Base-by-base conservation (phyloP, 1,284 basidiomycete genomes). In the Cutaneotrichosporon mucoides region DNA sequence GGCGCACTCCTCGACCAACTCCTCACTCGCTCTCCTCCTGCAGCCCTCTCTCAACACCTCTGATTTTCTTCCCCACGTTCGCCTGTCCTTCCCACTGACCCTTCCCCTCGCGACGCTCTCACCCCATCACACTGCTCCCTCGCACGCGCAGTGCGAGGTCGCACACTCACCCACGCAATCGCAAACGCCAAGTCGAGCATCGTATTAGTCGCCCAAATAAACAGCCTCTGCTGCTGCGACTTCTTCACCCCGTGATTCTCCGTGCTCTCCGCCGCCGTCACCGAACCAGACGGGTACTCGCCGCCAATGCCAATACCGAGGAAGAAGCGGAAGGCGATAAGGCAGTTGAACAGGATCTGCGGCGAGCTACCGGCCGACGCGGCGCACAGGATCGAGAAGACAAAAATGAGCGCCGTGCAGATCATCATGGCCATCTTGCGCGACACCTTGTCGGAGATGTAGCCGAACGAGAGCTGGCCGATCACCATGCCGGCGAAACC, bases 121-220 rank as follows among this genome's bases (percentile, higher is more conserved):
- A 24, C 24, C 24, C 24, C 24, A 24, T 24, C 24, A 3, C 24
- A 24, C 24, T 24, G 24, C 24, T 24, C 24, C 24, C 24, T 24
- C 24, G 24, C 24, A 24, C 3, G 24, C 24, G 24, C 24, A 24
- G 24, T 24, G 24, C 24, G 24, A 24, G 24, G 24, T 24, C 24
- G 24, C 24, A 24, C 24, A 48, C 47, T 48, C 34, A 48, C 47
- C 56, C 56, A 62, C 6, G 89, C 81, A 55, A 92, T 73, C 16
- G 92, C 89, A 72, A 93, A 96, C 47, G 90, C 93, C 57, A 87
- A 72, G 73, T 95, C 92, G 68, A 96, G 92, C 90, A 92, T 92
- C 9, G 83, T 80, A 75, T 91, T 88, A 87, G 72, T 57, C 11
- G 68, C 64, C 61, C 57, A 62, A 15, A 88, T 86, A 69, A 95